Evolutionary conservation across 1,284 basidiomycete genomes (phyloP).

Genomic region (Marasmius tenuissimus): DNA sequence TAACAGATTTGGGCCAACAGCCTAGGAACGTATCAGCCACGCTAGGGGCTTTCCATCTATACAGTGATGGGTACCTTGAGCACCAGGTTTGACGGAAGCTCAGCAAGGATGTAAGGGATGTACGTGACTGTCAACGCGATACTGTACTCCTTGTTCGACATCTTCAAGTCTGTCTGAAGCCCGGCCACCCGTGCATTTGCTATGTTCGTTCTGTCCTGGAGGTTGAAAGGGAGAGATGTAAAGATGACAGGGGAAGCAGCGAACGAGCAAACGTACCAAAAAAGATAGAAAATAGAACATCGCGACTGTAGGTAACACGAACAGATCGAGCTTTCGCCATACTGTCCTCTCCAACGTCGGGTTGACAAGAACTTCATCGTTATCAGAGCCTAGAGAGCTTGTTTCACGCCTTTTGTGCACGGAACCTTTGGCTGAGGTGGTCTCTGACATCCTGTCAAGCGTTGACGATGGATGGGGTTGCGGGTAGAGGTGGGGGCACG

Average conservation of each 20-base stretch:
- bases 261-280: slow-evolving; percentile 11
- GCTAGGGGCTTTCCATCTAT: background rate
- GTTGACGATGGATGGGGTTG: background rate
- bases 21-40: slow-evolving; percentile 27
- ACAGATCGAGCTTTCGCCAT: slow-evolving; percentile 23
- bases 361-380: slow-evolving; percentile 2
- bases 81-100: slow-evolving; percentile 60
- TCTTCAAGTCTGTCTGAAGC: slow-evolving; percentile 49
- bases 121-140: slow-evolving; percentile 54
- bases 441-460: background rate
- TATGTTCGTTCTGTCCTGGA: slow-evolving; percentile 49
- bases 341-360: slow-evolving; percentile 17
- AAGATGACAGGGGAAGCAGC: background rate
- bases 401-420: background rate
- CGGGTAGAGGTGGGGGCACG: no score
- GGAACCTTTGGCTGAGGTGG: background rate
- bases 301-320: slow-evolving; percentile 20
- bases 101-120: slow-evolving; percentile 58
- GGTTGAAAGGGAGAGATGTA: background rate
- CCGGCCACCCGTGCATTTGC: slow-evolving; percentile 63
- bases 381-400: slow-evolving; percentile 1
- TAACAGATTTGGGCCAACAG: slow-evolving; percentile 55
- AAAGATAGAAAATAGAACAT: slow-evolving; percentile 25
- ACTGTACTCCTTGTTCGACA: slow-evolving; percentile 54
- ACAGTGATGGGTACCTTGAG: slow-evolving; percentile 40